Conservation (phyloP, 2,329 filamentous ascomycete species). For the Sordariomycetes sp. region DNA sequence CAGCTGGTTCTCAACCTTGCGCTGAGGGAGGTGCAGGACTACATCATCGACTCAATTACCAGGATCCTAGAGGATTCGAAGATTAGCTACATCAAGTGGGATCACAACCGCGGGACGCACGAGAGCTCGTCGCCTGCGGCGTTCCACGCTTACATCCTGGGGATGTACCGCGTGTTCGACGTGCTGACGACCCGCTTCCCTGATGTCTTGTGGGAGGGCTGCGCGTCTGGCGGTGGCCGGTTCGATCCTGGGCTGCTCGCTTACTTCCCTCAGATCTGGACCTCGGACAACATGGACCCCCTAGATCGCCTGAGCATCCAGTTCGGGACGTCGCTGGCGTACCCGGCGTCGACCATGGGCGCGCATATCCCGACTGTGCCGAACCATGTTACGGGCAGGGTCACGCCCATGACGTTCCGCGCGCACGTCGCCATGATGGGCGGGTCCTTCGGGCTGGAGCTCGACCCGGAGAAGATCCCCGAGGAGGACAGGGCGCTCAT, state of each 20-base stretch:
- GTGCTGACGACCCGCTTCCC: conserved; percentile 45
- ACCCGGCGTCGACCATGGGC: conserved; percentile 50
- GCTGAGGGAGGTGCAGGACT: conserved; percentile 47
- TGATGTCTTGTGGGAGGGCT: conserved; percentile 52
- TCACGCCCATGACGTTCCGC: conserved; percentile 43
- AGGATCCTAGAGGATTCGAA: conserved; percentile 36
- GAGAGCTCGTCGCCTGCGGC: conserved; percentile 39
- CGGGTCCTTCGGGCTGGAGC: conserved; percentile 51
- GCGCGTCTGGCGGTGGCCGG: conserved; percentile 49
- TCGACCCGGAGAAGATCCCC: conserved; percentile 38
- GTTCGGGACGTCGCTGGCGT: conserved; percentile 48
- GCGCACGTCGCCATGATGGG: conserved; percentile 58
- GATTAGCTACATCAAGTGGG: conserved; percentile 53
- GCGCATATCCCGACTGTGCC: conserved; percentile 51
- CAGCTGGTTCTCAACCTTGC: conserved; percentile 51
- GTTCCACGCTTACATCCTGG: conserved; percentile 47
- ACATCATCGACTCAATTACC: conserved; percentile 41
- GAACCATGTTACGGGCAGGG: conserved; percentile 41
- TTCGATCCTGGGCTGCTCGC: conserved; percentile 51
- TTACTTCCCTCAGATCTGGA: conserved; percentile 55
- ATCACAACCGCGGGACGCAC: conserved; percentile 53
- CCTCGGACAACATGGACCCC: conserved; percentile 51
- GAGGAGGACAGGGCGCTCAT: conserved; percentile 37
- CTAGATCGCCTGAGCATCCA: conserved; percentile 48
- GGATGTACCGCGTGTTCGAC: conserved; percentile 49